phyloP scores from a whole-genome alignment of 495 filamentous ascomycete species.

The Astrocystis sublimbata region DNA sequence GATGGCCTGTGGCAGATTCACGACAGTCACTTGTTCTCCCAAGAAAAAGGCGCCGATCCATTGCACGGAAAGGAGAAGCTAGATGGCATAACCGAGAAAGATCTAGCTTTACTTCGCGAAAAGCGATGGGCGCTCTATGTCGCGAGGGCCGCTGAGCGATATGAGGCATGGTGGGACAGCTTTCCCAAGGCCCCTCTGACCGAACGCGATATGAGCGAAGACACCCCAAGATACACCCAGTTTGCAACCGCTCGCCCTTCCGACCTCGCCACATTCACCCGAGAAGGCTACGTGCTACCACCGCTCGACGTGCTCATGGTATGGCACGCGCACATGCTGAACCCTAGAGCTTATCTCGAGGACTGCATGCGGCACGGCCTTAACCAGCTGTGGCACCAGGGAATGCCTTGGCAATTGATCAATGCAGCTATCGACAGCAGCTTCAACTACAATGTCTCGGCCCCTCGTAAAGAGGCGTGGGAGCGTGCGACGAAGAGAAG shows the following conservation, averaged over 20 bases:
- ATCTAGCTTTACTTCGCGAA: constrained; percentile 61
- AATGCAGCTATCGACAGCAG: constrained; percentile 64
- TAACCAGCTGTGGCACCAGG: constrained; percentile 60
- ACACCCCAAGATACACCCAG: constrained; percentile 18
- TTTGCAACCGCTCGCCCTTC: constrained; percentile 20
- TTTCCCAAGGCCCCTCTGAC: constrained; percentile 34
- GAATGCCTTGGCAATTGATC: constrained; percentile 71
- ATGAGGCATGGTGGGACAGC: constrained; percentile 67
- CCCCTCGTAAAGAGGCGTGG: constrained; percentile 43
- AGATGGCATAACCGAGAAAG: constrained; percentile 26
- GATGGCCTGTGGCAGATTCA: constrained; percentile 67
- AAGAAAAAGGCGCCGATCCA: constrained; percentile 20
- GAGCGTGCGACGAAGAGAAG: constrained; percentile 48
- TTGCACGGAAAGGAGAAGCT: constrained; percentile 20
- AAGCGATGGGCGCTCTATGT: constrained; percentile 82
- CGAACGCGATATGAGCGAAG: constrained; percentile 33
- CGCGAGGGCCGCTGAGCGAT: constrained; percentile 71
- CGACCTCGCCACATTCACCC: constrained; percentile 18
- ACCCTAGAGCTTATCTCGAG: constrained; percentile 75
- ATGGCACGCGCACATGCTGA: constrained; percentile 86
- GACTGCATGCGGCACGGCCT: constrained; percentile 68
- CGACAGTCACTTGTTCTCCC: constrained; percentile 46
- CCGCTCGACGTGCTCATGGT: constrained; percentile 80
- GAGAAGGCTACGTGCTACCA: constrained; percentile 37
- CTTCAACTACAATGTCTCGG: constrained; percentile 61